Conservation (phyloP, 2,329 filamentous ascomycete genomes). For the Aspergillus spinulosporus region DNA sequence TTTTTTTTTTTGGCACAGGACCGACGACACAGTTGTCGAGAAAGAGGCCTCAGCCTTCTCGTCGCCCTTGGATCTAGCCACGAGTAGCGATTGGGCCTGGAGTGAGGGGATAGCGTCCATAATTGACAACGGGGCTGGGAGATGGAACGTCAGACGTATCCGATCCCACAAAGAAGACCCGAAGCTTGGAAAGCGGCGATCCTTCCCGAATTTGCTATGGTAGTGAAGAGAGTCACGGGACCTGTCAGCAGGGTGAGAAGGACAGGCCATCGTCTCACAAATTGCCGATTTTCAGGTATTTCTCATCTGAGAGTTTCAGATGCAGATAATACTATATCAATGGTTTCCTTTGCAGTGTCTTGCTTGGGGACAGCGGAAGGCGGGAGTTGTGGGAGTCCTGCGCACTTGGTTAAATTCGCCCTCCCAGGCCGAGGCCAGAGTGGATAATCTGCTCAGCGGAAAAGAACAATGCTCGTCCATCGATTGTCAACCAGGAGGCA, state of each 20-base stretch:
- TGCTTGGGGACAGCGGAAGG: too few relatives aligned
- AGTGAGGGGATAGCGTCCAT: not conserved
- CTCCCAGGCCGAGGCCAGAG: slow-evolving; percentile 14
- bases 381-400: slow-evolving; percentile 12
- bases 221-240: slow-evolving; percentile 9
- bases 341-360: not conserved
- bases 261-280: not conserved
- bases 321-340: not conserved
- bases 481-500: slow-evolving; percentile 8
- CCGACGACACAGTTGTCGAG: not conserved
- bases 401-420: slow-evolving; percentile 18
- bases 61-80: not conserved
- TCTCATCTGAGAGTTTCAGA: too few relatives aligned
- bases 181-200: not conserved
- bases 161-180: not conserved
- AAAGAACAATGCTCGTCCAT: slow-evolving; percentile 21
- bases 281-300: not conserved
- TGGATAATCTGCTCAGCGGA: slow-evolving; percentile 5
- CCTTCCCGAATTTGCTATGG: not conserved
- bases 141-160: slow-evolving; percentile 1
- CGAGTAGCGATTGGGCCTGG: not conserved
- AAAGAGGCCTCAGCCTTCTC: not conserved
- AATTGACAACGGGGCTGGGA: slow-evolving; percentile 1
- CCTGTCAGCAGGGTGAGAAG: not conserved
- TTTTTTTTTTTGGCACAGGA: too few relatives aligned